These are phyloP conservation scores for Lyophyllum semitale DNA, from an alignment of 768 basidiomycete species.

Conservation along the genomic window DNA sequence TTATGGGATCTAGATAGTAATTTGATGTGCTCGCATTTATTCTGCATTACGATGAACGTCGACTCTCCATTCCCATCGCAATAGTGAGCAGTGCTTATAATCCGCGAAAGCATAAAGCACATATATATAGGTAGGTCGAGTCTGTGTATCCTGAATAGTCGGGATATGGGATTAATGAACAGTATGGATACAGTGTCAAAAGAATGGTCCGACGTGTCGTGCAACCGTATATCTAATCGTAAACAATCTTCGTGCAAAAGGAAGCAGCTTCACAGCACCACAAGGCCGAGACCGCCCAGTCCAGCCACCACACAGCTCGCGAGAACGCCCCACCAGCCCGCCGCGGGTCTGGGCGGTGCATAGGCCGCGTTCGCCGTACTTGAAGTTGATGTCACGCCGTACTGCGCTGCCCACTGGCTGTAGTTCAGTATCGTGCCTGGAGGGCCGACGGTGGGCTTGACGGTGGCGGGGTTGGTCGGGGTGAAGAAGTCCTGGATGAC, in stretches of 20 bases:
- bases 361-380: neutral
- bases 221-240: neutral
- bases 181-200: neutral
- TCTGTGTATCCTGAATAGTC: neutral
- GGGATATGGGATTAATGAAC: neutral
- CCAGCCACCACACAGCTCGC: neutral
- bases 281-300: neutral
- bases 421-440: constrained; percentile 37
- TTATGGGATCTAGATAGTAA: neutral
- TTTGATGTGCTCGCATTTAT: too few relatives aligned
- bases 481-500: constrained; percentile 38
- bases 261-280: neutral
- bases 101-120: neutral
- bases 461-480: constrained; percentile 38
- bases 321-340: neutral
- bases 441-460: constrained; percentile 18
- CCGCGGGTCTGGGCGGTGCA: neutral
- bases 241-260: neutral
- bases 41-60: neutral
- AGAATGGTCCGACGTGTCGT: neutral
- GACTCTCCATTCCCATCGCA: too few relatives aligned
- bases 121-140: neutral
- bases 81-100: too few relatives aligned
- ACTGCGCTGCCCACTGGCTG: constrained; percentile 31
- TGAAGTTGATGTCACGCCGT: constrained; percentile 24